Evolutionary conservation across 306 rosid genomes (phyloP), one percentile per base, ranked within the genome.

Genomic region (Elaeagnus macrophylla): DNA sequence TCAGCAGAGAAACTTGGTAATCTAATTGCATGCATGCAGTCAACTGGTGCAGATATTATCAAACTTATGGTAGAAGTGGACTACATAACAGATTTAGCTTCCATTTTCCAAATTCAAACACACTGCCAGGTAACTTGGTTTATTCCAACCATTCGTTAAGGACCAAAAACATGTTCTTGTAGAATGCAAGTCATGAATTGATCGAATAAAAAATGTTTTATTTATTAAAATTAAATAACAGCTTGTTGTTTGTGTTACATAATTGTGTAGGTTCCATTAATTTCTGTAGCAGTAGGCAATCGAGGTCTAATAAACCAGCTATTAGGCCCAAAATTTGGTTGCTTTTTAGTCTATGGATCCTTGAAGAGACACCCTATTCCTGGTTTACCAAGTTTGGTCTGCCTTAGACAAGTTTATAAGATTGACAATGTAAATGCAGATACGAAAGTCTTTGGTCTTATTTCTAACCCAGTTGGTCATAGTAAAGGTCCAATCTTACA

Each of bases 281-380:
- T 61, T 17, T 57, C 58, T 20, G 40, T 36, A 7, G 67, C 67
- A 25, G 56, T 41, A 17, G 67, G 67, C 6, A 61, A 50, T 41
- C 51, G 67, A 61, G 58, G 67, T 47, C 51, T 61, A n/a, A 61
- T 61, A 20, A 61, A 57, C 58, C 67, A 61, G 39, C 57, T 61
- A 9, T 51, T 61, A 32, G 67, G 57, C 11, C 67, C 67, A n/a
- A 61, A 61, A 40, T 51, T 61, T 51, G 67, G 67, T 40, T 57
- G 54, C 5, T 48, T 61, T 61, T 41, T 61, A 9, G 67, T 61
- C 5, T 61, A 61, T 25, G 67, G 57, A 11, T 51, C 40, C 12
- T 14, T 61, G 20, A 39, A 51, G 42, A 51, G 51, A 25, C 57
- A 61, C 32, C 12, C 41, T 1, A 18, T 50, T 51, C 58, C 67